Evolutionary conservation across 768 basidiomycete species (phyloP), one percentile per base, ranked within the genome.

Genomic region (Crepidotus variabilis): DNA sequence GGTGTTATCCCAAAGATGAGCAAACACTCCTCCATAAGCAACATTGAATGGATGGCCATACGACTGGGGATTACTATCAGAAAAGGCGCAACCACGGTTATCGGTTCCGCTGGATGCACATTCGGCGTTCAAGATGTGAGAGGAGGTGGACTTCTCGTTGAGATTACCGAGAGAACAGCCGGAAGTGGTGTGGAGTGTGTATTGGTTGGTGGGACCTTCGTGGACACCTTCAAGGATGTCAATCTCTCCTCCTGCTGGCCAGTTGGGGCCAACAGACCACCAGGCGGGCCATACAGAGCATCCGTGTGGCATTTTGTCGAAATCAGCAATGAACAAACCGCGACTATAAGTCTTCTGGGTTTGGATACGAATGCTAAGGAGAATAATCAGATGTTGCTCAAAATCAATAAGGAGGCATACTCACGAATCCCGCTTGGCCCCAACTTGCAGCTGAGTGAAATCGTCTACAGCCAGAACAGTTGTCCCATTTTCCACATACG

Each of bases 191-290:
- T 91, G 90, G 5, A 90, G 73, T 0, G 88, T 83, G 67, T 82
- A 80, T 57, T 84, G 86, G 60, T 92, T 90, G 24, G 66, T 71
- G 1, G 69, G 57, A 63, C 81, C 76, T 22, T 78, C 63, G 61
- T 91, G 81, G 53, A 91, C 87, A 16, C 87, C 86, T 64, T 92
- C 90, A 8, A 91, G 66, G 51, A 89, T 79, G 63, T 92, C 90
- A 48, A 90, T 85, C 67, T 91, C 88, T n/a, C 77, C 84, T 22
- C 58, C 69, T 21, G 33, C 16, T 2, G 83, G 83, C 84, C 84
- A 86, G 47, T 76, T 63, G 1, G 78, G 73, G 7, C 83, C 82
- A 46, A 75, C 72, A 2, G 77, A 75, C 77, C 78, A 81, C 49
- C 71, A 82, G 21, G 79, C 78, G 3, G 87, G 69, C 87, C 88